Base-by-base conservation (phyloP, 2,329 filamentous ascomycete genomes). In the Dothideomycetidae sp. region DNA sequence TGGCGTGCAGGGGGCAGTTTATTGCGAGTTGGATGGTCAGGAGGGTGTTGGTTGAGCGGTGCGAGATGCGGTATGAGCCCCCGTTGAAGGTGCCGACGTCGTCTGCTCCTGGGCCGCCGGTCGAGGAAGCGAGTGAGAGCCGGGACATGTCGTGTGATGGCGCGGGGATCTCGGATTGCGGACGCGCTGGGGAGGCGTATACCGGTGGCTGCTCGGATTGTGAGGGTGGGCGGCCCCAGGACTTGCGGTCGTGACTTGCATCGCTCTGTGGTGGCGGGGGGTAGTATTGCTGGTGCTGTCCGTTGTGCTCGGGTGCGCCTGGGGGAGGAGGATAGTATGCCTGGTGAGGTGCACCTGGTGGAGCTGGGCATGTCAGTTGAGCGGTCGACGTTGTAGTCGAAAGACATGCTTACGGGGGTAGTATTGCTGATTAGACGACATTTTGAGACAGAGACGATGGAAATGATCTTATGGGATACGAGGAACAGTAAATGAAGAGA, bases 81-180 rank as follows among this genome's bases (percentile, higher is more conserved):
- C 90, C 90, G 54, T 96, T 96, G 66, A 96, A 98, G 0, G 81
- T 90, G n/a, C 90, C 90, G 2, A 93, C 74, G 48, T 93, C 86
- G 56, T 96, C 90, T 19, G 60, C 59, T 0, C 71, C 74, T 18
- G 81, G 81, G 4, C 66, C 56, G 45, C 88, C 85, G 40, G 79
- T 70, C 3, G 61, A 62, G 23, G 57, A 54, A 3, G 62, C 42
- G 2, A 67, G 61, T 21, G 60, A 58, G n/a, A 58, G 57, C 43
- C 54, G 43, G 5, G 53, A 50, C 46, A 57, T 53, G 31, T 42
- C 47, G 9, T 45, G 48, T 17, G 46, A 44, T 11, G 46, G 36
- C 42, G 43, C 56, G 37, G 46, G 54, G 46, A 54, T 51, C 42
- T 53, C 47, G 1, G 51, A 43, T 44, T 45, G 47, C 43, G 50